Evolutionary conservation across 225 moss, liverwort and hornwort species (phyloP).

Genomic region (Ulota crispa): DNA sequence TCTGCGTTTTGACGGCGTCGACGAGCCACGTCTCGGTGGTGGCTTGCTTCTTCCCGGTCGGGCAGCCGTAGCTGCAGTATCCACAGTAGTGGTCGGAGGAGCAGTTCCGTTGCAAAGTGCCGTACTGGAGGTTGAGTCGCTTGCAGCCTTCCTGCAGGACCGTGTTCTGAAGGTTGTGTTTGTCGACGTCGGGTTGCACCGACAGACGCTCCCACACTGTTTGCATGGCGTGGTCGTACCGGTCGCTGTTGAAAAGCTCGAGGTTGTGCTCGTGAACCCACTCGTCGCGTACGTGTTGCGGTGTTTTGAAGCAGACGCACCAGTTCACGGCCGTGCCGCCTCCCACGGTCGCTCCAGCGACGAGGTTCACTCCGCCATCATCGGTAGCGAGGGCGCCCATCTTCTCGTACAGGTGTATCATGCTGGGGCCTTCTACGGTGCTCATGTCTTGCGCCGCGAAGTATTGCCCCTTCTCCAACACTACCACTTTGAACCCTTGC

Average conservation of each 20-base stretch:
- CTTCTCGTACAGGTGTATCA: slow-evolving; percentile 51
- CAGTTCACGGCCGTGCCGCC: slow-evolving; percentile 83
- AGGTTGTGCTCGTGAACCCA: slow-evolving; percentile 63
- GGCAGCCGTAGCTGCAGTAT: slow-evolving; percentile 79
- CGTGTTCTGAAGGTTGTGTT: slow-evolving; percentile 65
- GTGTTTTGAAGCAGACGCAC: slow-evolving; percentile 75
- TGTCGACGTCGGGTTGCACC: slow-evolving; percentile 46
- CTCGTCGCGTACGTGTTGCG: slow-evolving; percentile 65
- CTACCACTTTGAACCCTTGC: slow-evolving; percentile 71
- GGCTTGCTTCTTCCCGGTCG: slow-evolving; percentile 65
- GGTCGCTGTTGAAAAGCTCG: slow-evolving; percentile 41
- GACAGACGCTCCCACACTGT: slow-evolving; percentile 59
- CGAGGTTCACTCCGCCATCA: slow-evolving; percentile 48
- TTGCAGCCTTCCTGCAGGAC: slow-evolving; percentile 58
- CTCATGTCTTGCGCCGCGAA: slow-evolving; percentile 67
- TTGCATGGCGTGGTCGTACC: slow-evolving; percentile 67
- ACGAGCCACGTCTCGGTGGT: slow-evolving; percentile 81
- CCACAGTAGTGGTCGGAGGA: slow-evolving; percentile 67
- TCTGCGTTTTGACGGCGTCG: slow-evolving; percentile 59
- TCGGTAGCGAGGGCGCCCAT: slow-evolving; percentile 54
- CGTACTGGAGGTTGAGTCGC: slow-evolving; percentile 49
- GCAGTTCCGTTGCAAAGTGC: slow-evolving; percentile 55
- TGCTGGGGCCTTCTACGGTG: slow-evolving; percentile 56
- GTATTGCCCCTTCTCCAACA: slow-evolving; percentile 78
- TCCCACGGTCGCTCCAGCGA: slow-evolving; percentile 66